Evolutionary conservation across 768 basidiomycete genomes (phyloP).

Genomic region (Naematelia aurantialba): DNA sequence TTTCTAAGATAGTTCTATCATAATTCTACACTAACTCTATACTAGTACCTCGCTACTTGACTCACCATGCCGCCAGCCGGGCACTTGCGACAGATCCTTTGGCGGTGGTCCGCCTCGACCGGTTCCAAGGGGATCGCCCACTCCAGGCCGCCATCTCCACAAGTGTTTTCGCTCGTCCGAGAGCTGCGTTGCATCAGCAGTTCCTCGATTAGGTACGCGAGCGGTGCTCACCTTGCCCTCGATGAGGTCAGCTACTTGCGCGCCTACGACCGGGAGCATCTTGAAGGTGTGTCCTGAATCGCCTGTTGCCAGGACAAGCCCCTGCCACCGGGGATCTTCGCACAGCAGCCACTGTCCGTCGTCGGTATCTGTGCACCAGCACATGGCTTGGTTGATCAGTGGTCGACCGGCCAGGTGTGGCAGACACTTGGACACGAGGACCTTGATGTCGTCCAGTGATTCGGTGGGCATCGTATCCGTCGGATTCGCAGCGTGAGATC

Average conservation of each 20-base stretch:
- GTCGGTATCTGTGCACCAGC: slow-evolving; percentile 48
- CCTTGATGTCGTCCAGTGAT: slow-evolving; percentile 28
- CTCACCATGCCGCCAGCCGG: slow-evolving; percentile 29
- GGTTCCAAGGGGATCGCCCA: slow-evolving; percentile 12
- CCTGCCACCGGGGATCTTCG: slow-evolving; percentile 39
- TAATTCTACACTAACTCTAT: too few species aligned
- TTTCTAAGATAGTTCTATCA: too few species aligned
- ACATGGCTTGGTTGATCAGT: slow-evolving; percentile 33
- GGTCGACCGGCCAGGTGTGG: slow-evolving; percentile 22
- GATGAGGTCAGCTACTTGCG: slow-evolving; percentile 39
- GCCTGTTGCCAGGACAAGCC: slow-evolving; percentile 44
- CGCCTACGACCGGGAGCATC: slow-evolving; percentile 39
- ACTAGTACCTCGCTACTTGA: slow-evolving; percentile 14
- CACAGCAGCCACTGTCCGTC: slow-evolving; percentile 42
- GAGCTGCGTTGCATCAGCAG: slow-evolving; percentile 3
- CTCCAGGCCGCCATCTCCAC: slow-evolving; percentile 33
- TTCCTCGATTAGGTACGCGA: background rate
- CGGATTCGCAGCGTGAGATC: slow-evolving; percentile 46
- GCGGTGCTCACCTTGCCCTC: slow-evolving; percentile 24
- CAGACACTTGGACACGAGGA: slow-evolving; percentile 34
- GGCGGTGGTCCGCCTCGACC: slow-evolving; percentile 21
- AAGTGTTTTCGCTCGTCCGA: background rate
- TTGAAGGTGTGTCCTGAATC: slow-evolving; percentile 45
- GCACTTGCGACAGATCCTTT: slow-evolving; percentile 30
- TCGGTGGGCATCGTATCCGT: slow-evolving; percentile 46